phyloP scores from a whole-genome alignment of 352 stramenopile species.

The Phytophthora cryptogea region DNA sequence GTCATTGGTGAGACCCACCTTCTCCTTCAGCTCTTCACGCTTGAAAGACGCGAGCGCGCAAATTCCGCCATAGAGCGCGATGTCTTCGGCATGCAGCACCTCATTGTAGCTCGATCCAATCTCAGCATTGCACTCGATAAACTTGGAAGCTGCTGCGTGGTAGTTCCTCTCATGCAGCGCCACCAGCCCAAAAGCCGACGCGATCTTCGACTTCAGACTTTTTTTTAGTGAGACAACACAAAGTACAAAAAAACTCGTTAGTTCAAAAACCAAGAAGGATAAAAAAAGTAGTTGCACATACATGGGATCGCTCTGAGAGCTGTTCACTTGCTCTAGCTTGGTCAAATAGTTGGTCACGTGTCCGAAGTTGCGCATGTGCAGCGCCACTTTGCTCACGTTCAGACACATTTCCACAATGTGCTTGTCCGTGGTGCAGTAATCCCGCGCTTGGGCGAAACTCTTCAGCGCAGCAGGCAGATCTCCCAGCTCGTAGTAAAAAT shows the following conservation, averaged over 20 bases:
- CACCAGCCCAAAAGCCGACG: slow-evolving; percentile 77
- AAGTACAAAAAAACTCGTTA: slow-evolving; percentile 3
- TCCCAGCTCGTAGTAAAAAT: slow-evolving; percentile 88
- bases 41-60: slow-evolving; percentile 86
- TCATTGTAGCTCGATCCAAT: slow-evolving; percentile 85
- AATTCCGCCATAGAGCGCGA: slow-evolving; percentile 87
- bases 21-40: slow-evolving; percentile 78
- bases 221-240: slow-evolving; percentile 25
- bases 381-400: slow-evolving; percentile 87
- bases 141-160: slow-evolving; percentile 72
- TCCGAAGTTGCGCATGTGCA: slow-evolving; percentile 87
- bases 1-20: slow-evolving; percentile 40
- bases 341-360: slow-evolving; percentile 89
- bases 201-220: slow-evolving; percentile 87
- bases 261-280: not conserved
- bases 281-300: slow-evolving; percentile 29
- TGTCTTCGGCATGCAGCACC: slow-evolving; percentile 85
- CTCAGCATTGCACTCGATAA: slow-evolving; percentile 81
- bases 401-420: slow-evolving; percentile 92
- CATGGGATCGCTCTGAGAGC: slow-evolving; percentile 69
- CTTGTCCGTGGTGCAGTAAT: slow-evolving; percentile 92
- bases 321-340: slow-evolving; percentile 84
- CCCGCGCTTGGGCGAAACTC: slow-evolving; percentile 84
- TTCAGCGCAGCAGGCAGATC: slow-evolving; percentile 79
- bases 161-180: slow-evolving; percentile 85